Base-by-base conservation (phyloP, 1,284 basidiomycete genomes). In the Apiotrichum brassicae region DNA sequence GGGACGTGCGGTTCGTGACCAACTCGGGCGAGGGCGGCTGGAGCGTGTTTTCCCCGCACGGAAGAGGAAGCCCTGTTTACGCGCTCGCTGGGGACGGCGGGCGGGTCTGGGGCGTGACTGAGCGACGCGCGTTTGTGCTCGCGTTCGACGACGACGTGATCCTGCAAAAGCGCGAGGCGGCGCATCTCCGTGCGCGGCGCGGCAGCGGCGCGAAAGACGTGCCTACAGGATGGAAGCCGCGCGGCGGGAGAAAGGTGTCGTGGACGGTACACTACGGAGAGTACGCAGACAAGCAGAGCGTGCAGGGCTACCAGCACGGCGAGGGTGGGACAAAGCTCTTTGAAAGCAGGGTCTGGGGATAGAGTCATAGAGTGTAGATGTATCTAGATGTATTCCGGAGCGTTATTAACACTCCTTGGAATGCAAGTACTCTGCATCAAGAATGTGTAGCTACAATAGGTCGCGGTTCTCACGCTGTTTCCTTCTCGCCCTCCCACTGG, bases 61-160 rank as follows among this genome's bases (percentile, higher is more conserved):
- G 68, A 6, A 66, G 69, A 37, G 66, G 70, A 3, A 64, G 60
- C 3, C 74, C 74, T 0, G 69, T 75, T 1, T 75, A 75, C 47
- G 54, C 58, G 4, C 41, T 75, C 4, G 51, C 55, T 35, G 64
- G 61, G 2, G 73, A 74, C 32, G 66, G 66, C 18, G 66, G 64
- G 13, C 60, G 67, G n/a, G 45, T 75, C 16, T 75, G 68, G 67
- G 74, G 68, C 14, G 72, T 71, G 0, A 71, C 66, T 20, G 68
- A 73, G 44, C 53, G 49, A 14, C 48, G 71, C 16, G 64, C 62
- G 13, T 73, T 74, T 46, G 65, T 70, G 11, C 44, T 72, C 9
- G 63, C 70, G 1, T 73, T 70, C 41, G 71, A 74, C 36, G 59
- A 59, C 5, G 38, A 42, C 1, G 24, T 16, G 12, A 16, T 38